A percentile compares a stretch with the other conserved stretches of the same genome.
These are phyloP conservation scores for Metarhizium sp. DNA, from an alignment of 2,329 filamentous ascomycete genomes.

Conservation along the genomic window DNA sequence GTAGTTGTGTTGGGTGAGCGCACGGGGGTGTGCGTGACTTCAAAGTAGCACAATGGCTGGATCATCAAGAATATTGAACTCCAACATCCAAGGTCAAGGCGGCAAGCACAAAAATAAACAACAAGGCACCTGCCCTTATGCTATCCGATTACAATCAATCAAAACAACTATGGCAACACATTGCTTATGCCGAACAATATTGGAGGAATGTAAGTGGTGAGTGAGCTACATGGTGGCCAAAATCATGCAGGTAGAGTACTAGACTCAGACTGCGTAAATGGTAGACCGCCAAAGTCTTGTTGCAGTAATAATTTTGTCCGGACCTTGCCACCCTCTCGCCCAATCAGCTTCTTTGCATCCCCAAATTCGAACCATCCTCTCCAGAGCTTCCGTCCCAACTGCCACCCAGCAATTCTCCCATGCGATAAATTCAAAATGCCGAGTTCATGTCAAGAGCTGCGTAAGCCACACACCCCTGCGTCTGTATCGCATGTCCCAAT, in stretches of 20 bases:
- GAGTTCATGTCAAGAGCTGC: slow-evolving; percentile 91
- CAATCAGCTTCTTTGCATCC: background rate
- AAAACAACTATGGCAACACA: too few species aligned
- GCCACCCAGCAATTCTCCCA: background rate
- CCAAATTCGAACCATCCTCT: background rate
- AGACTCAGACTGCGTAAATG: background rate
- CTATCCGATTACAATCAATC: too few species aligned
- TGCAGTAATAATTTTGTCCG: background rate
- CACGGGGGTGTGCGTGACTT: too few species aligned
- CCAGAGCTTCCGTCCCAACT: background rate
- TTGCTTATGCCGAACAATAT: too few species aligned
- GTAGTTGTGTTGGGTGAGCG: too few species aligned
- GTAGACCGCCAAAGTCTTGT: background rate
- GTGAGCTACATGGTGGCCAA: background rate
- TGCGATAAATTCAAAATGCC: slow-evolving; percentile 54
- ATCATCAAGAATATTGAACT: too few species aligned
- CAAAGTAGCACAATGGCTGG: too few species aligned
- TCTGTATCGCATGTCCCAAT: background rate
- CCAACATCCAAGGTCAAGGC: too few species aligned
- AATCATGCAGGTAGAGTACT: background rate
- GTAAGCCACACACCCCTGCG: slow-evolving; percentile 44
- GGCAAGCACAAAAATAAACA: too few species aligned
- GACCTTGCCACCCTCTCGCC: background rate
- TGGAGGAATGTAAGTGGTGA: too few species aligned
- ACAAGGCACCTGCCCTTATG: too few species aligned